Evolutionary conservation across 148 eudicot species (phyloP), one percentile per base, ranked within the genome.

Genomic region (Rhododendron henanense): DNA sequence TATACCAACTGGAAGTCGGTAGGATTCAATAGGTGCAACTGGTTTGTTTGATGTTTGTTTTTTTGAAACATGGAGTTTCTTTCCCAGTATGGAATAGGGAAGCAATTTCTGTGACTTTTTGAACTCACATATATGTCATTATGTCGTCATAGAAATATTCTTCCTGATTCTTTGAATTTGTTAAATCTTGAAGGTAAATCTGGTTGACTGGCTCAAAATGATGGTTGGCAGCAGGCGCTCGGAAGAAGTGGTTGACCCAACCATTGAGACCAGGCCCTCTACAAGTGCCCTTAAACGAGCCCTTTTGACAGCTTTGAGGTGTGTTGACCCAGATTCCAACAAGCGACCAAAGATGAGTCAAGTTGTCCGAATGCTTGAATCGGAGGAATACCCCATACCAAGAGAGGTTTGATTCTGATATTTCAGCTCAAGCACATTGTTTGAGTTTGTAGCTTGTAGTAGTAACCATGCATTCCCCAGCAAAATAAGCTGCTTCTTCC

Each of bases 321-420:
- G 99, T 75, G 93, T 96, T 59, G 99, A 96, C 84, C 98, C 94
- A n/a, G 94, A 94, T 81, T 84, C 97, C 71, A 91, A 91, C 61
- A 93, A 95, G 89, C 91, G 99, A 84, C 97, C 98, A 50, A 92
- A 84, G 63, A 96, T 96, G 99, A 88, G 97, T 87, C 96, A 95
- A 87, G 99, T 95, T 79, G 97, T 92, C 57, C 95, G 97, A 19
- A 96, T 96, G 99, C 98, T 94, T 67, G 99, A 96, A 87, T 92
- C 98, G 7, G 98, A 95, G 71, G 99, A 96, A 88, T 95, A 92
- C 87, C 99, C 98, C 45, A 86, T 95, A 81, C 92, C 93, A 80
- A 91, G 98, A 83, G 98, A 96, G 96, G 98, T 96, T 85, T 45
- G 73, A 44, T n/a, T 65, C 31, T 9, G 11, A 65, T 65, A 10